Base-by-base conservation (phyloP, 164 flowering plant species). In the Aristolochia californica region DNA sequence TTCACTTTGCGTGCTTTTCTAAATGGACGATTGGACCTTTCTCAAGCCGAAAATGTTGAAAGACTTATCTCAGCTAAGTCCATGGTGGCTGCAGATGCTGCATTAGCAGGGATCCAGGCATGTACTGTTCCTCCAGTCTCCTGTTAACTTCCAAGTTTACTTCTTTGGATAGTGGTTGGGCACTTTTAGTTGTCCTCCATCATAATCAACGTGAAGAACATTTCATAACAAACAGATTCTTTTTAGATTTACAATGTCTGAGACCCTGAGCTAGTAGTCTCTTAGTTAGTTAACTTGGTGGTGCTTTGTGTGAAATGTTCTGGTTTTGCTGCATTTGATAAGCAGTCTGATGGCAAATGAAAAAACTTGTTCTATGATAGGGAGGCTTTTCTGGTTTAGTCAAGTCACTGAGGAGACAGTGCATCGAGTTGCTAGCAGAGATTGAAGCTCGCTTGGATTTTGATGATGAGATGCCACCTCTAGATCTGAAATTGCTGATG, bases 381-480 rank as follows among this genome's bases (percentile, higher is more conserved):
- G 40, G 40, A 34, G 40, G 40, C 54, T 51, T 60, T 54, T 85
- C 97, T 54, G 70, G 81, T 51, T 62, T 89, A 72, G 96, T 93
- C 30, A 89, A 75, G 70, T 80, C 90, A 53, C 50, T 93, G 45
- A 80, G 96, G 74, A 64, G 55, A 20, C 75, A 75, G 61, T 87
- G 96, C 79, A 85, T 93, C 27, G 91, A 87, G 69, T 70, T 93
- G 69, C 97, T 93, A 34, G 76, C 88, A 43, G 97, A 93, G 72
- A 89, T 89, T 70, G 97, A 93, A 70, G 99, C 99, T 68, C 96
- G 96, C 48, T 63, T 93, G 56, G 99, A 93, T 77, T 93, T 93
- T 74, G 97, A 93, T 54, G 99, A 89, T 72, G 99, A 93, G 79
- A 87, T 93, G 99, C 88, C 96, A 56, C 83, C 94, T 0, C 61